Percentiles rank a stretch among this genome's conserved stretches.
Evolutionary conservation across 345 rosid genomes (phyloP).

Genomic region (Arabidopsis thaliana): DNA sequence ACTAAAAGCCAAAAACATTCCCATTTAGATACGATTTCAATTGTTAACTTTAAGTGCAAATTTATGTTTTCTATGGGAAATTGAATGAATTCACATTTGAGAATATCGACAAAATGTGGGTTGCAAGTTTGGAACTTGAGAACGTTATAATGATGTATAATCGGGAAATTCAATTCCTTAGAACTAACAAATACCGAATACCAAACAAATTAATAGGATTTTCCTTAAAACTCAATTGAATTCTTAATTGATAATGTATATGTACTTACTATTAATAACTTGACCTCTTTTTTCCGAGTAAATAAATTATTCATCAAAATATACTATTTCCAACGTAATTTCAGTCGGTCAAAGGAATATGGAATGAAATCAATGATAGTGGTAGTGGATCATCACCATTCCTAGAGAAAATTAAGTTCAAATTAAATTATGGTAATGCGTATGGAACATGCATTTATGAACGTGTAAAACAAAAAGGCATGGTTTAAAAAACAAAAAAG

Average conservation of each 20-base stretch:
- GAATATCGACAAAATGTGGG: background rate
- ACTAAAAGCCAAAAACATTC: slow-evolving; percentile 21
- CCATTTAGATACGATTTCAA: slow-evolving; percentile 26
- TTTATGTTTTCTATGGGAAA: slow-evolving; percentile 14
- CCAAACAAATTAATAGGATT: background rate
- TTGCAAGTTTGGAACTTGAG: background rate
- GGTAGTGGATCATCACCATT: slow-evolving; percentile 35
- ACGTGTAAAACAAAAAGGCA: background rate
- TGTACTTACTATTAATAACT: too few relatives aligned
- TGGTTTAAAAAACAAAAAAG: background rate
- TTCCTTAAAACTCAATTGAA: background rate
- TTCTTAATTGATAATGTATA: background rate
- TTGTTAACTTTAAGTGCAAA: slow-evolving; percentile 16
- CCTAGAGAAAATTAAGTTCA: background rate
- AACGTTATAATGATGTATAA: background rate
- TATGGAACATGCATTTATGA: background rate
- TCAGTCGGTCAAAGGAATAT: slow-evolving; percentile 9
- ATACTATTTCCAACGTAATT: slow-evolving; percentile 8
- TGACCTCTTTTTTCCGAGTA: background rate
- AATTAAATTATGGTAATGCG: background rate
- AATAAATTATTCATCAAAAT: background rate
- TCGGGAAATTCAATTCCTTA: background rate
- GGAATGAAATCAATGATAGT: slow-evolving; percentile 18
- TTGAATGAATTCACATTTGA: slow-evolving; percentile 28
- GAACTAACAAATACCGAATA: background rate